Conservation (phyloP, 805 yeast species). For the Kazachstania taianensis region DNA sequence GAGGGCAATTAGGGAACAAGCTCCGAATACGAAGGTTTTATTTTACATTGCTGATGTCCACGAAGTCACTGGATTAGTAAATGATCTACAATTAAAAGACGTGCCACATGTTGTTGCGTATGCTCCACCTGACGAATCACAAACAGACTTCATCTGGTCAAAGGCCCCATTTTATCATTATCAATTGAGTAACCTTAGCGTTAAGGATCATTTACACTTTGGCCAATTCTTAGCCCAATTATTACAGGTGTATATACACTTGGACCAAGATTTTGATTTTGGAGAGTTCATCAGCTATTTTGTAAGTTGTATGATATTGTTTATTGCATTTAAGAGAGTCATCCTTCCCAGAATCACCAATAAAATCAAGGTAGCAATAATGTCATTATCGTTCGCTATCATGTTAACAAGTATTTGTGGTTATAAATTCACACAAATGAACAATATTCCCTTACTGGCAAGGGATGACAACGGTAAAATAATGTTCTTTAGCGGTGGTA, state of each 20-base stretch:
- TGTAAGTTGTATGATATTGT: constrained; percentile 33
- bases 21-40: constrained; percentile 33
- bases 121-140: constrained; percentile 38
- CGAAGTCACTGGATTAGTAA: constrained; percentile 34
- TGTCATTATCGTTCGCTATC: constrained; percentile 33
- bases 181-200: constrained; percentile 22
- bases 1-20: constrained; percentile 34
- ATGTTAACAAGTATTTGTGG: constrained; percentile 45
- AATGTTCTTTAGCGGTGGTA: constrained; percentile 54
- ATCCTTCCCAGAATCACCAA: constrained; percentile 28
- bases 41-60: constrained; percentile 44
- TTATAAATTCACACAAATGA: constrained; percentile 50
- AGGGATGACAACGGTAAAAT: constrained; percentile 40
- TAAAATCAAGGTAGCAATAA: constrained; percentile 13
- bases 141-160: constrained; percentile 23
- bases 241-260: constrained; percentile 34
- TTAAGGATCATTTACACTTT: constrained; percentile 36
- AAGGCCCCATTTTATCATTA: constrained; percentile 31
- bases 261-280: constrained; percentile 36
- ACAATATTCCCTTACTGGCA: constrained; percentile 54
- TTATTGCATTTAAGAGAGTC: constrained; percentile 41
- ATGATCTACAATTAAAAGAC: constrained; percentile 34
- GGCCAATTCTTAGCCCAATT: constrained; percentile 44
- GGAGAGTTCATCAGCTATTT: constrained; percentile 38
- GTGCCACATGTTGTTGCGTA: constrained; percentile 63